Percentiles rank a stretch among this genome's conserved stretches.
These are phyloP conservation scores for Boletus reticulatus DNA, from an alignment of 768 basidiomycete species.

Conservation along the genomic window DNA sequence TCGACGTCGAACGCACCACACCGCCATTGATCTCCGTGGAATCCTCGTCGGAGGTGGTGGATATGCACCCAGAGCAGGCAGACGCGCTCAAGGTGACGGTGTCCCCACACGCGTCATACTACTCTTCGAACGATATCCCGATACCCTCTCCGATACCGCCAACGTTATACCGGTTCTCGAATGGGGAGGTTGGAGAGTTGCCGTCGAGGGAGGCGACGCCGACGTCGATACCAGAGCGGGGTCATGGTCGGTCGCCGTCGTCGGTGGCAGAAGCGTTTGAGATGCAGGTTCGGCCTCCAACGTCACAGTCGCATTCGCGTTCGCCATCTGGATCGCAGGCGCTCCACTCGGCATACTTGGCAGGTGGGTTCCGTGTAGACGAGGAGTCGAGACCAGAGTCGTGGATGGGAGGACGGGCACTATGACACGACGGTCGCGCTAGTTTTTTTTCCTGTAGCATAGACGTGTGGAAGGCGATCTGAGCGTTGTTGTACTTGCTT, in stretches of 20 bases:
- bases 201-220: conserved; percentile 13
- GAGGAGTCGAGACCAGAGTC: conserved; percentile 7
- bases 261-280: conserved; percentile 33
- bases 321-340: conserved; percentile 9
- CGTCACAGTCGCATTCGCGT: conserved; percentile 1
- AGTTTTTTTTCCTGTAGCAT: conserved; percentile 16
- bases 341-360: neutral
- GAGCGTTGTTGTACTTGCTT: conserved; percentile 26
- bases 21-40: conserved; percentile 12
- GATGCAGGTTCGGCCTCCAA: conserved; percentile 36
- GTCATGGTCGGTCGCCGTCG: conserved; percentile 1
- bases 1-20: neutral
- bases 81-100: conserved; percentile 36
- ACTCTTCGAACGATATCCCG: conserved; percentile 53
- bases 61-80: conserved; percentile 22
- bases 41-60: conserved; percentile 7
- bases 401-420: conserved; percentile 19
- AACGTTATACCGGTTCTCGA: conserved; percentile 44
- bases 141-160: conserved; percentile 57
- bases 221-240: conserved; percentile 1
- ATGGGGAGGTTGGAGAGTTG: conserved; percentile 44
- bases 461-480: conserved; percentile 10
- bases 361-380: neutral
- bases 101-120: conserved; percentile 53
- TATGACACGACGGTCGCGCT: conserved; percentile 1